Evolutionary conservation across 2,329 filamentous ascomycete genomes (phyloP).

Genomic region (Talaromyces sp.): DNA sequence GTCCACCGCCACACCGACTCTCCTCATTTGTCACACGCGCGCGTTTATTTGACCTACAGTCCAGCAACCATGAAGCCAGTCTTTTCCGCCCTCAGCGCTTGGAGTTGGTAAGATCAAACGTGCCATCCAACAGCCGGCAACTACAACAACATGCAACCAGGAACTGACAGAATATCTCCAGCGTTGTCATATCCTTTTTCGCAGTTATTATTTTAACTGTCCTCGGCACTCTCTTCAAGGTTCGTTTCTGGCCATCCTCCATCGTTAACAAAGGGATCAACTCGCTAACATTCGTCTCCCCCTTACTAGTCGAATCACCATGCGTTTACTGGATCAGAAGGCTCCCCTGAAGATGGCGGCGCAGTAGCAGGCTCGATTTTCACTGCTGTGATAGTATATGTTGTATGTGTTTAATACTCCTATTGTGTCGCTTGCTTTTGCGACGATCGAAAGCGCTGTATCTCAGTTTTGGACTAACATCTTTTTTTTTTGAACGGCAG

Average conservation of each 20-base stretch:
- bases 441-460: slow-evolving; percentile 12
- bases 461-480: neutral
- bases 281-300: neutral
- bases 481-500: slow-evolving; percentile 40
- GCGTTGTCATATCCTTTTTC: slow-evolving; percentile 64
- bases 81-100: slow-evolving; percentile 36
- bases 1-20: neutral
- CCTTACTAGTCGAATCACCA: slow-evolving; percentile 61
- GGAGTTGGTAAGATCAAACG: slow-evolving; percentile 8
- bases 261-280: neutral
- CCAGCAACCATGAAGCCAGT: slow-evolving; percentile 9
- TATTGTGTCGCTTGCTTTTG: neutral
- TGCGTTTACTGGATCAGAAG: slow-evolving; percentile 70
- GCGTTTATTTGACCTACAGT: neutral
- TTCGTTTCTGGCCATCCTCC: slow-evolving; percentile 29
- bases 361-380: slow-evolving; percentile 83
- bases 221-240: slow-evolving; percentile 69
- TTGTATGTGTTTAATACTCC: slow-evolving; percentile 54
- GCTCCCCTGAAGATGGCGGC: slow-evolving; percentile 64
- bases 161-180: slow-evolving; percentile 31
- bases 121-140: neutral
- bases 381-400: slow-evolving; percentile 80
- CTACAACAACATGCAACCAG: neutral
- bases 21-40: neutral
- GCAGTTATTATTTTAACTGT: slow-evolving; percentile 61